phyloP scores from a whole-genome alignment of 1,284 basidiomycete species.

The Cerioporus squamosus region DNA sequence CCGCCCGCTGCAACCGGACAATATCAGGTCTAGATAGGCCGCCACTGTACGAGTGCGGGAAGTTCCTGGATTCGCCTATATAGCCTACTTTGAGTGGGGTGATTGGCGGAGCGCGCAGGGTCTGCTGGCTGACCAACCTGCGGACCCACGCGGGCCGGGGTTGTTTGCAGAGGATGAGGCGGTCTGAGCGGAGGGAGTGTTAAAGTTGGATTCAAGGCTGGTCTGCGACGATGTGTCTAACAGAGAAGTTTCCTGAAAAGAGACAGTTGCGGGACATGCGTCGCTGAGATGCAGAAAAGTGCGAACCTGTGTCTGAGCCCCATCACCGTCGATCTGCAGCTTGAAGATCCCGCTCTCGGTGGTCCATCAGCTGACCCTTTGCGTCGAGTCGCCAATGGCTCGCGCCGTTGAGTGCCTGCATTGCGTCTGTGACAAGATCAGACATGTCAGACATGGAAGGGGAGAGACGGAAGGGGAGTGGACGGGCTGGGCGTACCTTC shows the following conservation, averaged over 20 bases:
- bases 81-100: constrained; percentile 55
- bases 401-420: constrained; percentile 28
- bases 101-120: constrained; percentile 51
- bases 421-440: constrained; percentile 21
- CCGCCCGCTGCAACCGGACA: constrained; percentile 71
- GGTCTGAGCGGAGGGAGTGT: constrained; percentile 64
- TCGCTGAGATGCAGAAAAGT: constrained; percentile 69
- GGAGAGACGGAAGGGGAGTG: neutral
- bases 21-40: constrained; percentile 73
- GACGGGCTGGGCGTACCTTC: constrained; percentile 27
- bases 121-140: constrained; percentile 56
- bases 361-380: constrained; percentile 65
- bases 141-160: constrained; percentile 59
- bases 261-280: constrained; percentile 49
- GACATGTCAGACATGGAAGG: constrained; percentile 20
- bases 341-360: constrained; percentile 71
- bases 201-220: constrained; percentile 68
- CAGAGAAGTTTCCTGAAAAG: constrained; percentile 68
- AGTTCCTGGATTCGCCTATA: constrained; percentile 64
- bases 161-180: constrained; percentile 73
- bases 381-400: constrained; percentile 65
- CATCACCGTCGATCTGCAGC: constrained; percentile 64
- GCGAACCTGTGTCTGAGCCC: constrained; percentile 57
- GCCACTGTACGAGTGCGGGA: constrained; percentile 80
- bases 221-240: constrained; percentile 72